phyloP scores from a whole-genome alignment of 2,329 filamentous ascomycete species.

The Corinectria fuckeliana region DNA sequence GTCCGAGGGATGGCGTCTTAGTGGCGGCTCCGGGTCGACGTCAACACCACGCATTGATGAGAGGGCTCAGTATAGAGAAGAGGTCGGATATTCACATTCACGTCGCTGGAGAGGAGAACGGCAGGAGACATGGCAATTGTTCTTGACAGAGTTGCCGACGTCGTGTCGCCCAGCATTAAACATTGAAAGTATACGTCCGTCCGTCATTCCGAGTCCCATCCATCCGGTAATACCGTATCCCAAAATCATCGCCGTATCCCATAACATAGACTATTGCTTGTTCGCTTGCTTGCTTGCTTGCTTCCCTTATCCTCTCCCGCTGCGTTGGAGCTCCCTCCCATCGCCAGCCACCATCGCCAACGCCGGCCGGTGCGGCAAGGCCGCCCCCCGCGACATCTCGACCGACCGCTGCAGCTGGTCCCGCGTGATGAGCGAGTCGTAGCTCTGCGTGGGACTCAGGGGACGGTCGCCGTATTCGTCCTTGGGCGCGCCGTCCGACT shows the following conservation, averaged over 20 bases:
- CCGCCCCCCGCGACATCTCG: conserved; percentile 14
- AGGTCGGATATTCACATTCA: no score
- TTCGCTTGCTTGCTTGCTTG: no score
- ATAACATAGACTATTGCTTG: no score
- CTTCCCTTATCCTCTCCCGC: background rate
- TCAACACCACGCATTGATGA: background rate
- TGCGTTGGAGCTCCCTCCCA: conserved; percentile 24
- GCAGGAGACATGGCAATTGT: background rate
- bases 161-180: conserved; percentile 1
- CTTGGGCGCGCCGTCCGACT: conserved; percentile 27
- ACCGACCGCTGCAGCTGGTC: conserved; percentile 28
- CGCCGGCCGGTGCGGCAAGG: conserved; percentile 19
- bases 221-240: background rate
- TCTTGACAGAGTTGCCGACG: background rate
- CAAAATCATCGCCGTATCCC: background rate
- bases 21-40: background rate
- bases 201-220: background rate
- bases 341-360: conserved; percentile 26
- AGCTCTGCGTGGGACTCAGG: conserved; percentile 37
- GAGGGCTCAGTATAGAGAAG: background rate
- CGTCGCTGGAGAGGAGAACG: background rate
- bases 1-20: background rate
- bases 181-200: background rate
- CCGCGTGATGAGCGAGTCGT: conserved; percentile 37
- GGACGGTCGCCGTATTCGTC: conserved; percentile 19